These are phyloP conservation scores for Fagopyrum esculentum DNA, from an alignment of 148 eudicot species.

Conservation along the genomic window DNA sequence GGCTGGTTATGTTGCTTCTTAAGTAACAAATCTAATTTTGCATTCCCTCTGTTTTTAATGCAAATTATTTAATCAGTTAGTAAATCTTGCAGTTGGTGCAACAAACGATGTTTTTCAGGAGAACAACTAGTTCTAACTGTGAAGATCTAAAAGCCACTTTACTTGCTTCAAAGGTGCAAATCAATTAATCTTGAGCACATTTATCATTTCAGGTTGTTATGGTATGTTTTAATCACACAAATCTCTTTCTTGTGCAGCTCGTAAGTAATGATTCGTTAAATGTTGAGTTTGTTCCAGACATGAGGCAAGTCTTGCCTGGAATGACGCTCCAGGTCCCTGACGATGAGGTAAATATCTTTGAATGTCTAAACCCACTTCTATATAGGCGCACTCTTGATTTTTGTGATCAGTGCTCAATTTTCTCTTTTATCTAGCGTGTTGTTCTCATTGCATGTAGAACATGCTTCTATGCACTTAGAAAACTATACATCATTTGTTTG, in stretches of 20 bases:
- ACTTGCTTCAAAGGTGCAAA: constrained; percentile 49
- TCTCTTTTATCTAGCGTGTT: no score
- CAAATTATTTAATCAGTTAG: not conserved
- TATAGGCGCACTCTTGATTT: no score
- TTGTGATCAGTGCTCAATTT: no score
- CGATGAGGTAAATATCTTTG: constrained; percentile 21
- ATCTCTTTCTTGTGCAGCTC: constrained; percentile 27
- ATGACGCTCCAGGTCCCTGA: constrained; percentile 6
- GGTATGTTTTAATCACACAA: not conserved
- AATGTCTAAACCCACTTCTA: no score
- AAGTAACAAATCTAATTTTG: not conserved
- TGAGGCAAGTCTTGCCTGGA: constrained; percentile 13
- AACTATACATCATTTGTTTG: no score
- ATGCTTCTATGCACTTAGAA: no score
- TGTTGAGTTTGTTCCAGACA: constrained; percentile 32
- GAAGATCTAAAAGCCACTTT: constrained; percentile 53
- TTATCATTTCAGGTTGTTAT: not conserved
- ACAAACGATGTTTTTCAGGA: constrained; percentile 44
- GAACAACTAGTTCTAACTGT: constrained; percentile 52
- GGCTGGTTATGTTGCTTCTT: not conserved
- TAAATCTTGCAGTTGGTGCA: constrained; percentile 56
- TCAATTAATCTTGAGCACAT: constrained; percentile 1
- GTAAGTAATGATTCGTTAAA: constrained; percentile 27
- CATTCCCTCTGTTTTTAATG: not conserved
- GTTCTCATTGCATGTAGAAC: no score